These are phyloP conservation scores for Acer negundo DNA, from an alignment of 345 rosid species.

Conservation along the genomic window DNA sequence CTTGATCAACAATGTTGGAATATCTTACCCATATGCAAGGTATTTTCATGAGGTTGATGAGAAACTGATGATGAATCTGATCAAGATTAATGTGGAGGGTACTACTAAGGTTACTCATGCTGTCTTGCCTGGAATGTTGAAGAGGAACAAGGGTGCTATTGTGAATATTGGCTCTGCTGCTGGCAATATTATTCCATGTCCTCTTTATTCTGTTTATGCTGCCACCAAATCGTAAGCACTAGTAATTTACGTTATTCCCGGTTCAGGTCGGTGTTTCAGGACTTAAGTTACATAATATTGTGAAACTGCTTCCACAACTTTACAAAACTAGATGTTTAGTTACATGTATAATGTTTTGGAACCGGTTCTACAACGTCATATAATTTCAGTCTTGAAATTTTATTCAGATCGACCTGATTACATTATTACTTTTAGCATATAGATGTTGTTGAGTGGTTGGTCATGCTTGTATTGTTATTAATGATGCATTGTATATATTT, in stretches of 20 bases:
- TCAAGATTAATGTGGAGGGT: constrained; percentile 84
- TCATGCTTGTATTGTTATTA: too few relatives aligned
- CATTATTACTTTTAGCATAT: too few relatives aligned
- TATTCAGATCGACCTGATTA: too few relatives aligned
- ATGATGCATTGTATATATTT: neutral
- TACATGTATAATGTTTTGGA: too few relatives aligned
- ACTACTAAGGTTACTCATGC: constrained; percentile 93
- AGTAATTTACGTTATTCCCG: too few relatives aligned
- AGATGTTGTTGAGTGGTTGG: too few relatives aligned
- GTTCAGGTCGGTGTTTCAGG: too few relatives aligned
- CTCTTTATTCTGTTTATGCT: constrained; percentile 93
- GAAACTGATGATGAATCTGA: constrained; percentile 56
- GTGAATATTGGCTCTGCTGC: constrained; percentile 97
- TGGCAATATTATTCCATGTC: constrained; percentile 83
- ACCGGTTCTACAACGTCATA: too few relatives aligned
- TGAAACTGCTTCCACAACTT: too few relatives aligned
- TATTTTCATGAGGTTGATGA: constrained; percentile 90
- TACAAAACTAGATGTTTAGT: too few relatives aligned
- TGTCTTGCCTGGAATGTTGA: constrained; percentile 72
- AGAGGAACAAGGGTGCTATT: constrained; percentile 86
- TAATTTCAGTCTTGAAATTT: too few relatives aligned
- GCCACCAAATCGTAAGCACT: constrained; percentile 78
- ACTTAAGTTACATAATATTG: too few relatives aligned
- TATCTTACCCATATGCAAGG: constrained; percentile 92
- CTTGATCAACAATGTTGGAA: constrained; percentile 84